phyloP scores from a whole-genome alignment of 2,329 filamentous ascomycete genomes.

The Pseudocercospora macadamiae region DNA sequence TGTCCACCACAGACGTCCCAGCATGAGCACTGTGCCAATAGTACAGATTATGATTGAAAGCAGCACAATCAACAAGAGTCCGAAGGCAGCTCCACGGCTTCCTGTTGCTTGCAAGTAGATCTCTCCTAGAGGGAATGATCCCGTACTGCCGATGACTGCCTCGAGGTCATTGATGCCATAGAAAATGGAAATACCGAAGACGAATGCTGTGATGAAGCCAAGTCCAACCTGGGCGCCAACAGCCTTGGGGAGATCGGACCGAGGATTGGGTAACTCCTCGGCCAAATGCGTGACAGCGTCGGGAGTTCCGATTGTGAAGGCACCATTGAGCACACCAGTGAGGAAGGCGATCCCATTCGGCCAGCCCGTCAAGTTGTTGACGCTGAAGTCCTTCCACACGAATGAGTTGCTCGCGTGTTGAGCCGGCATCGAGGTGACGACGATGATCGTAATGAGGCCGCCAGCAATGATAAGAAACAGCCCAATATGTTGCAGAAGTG shows the following conservation, averaged over 20 bases:
- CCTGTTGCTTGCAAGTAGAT: constrained; percentile 55
- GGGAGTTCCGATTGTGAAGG: constrained; percentile 42
- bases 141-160: constrained; percentile 43
- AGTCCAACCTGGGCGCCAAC: constrained; percentile 53
- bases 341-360: constrained; percentile 45
- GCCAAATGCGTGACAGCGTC: constrained; percentile 42
- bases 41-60: constrained; percentile 55
- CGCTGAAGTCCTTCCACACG: constrained; percentile 35
- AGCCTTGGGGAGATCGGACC: constrained; percentile 53
- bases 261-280: constrained; percentile 42
- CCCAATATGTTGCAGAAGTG: constrained; percentile 56
- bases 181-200: constrained; percentile 55
- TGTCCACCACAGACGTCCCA: constrained; percentile 51
- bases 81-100: constrained; percentile 56
- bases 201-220: constrained; percentile 51
- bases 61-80: constrained; percentile 61
- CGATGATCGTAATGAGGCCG: constrained; percentile 42
- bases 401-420: constrained; percentile 53
- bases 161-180: constrained; percentile 54
- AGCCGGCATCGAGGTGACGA: constrained; percentile 56
- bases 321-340: constrained; percentile 43
- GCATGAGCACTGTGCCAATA: constrained; percentile 56
- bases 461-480: constrained; percentile 54
- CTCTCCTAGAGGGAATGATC: constrained; percentile 51
- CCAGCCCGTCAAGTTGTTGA: constrained; percentile 57